Evolutionary conservation across 2,329 filamentous ascomycete species (phyloP).

Genomic region (Penicillium frequentans): DNA sequence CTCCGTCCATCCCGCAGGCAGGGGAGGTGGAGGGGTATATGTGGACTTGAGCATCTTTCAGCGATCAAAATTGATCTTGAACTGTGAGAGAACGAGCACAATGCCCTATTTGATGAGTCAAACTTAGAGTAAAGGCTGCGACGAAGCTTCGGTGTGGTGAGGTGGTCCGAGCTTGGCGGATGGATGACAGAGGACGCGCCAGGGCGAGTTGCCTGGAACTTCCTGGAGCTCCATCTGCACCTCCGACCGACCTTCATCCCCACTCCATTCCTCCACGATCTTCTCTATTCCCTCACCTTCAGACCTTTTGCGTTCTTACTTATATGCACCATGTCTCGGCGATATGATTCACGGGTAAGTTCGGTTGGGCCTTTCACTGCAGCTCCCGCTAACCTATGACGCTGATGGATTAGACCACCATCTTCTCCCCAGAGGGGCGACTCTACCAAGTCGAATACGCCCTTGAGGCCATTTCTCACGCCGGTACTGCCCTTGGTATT

Average conservation of each 20-base stretch:
- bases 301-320: conserved; percentile 10
- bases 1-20: conserved; percentile 86
- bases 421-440: conserved; percentile 98
- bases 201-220: conserved; percentile 41
- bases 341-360: conserved; percentile 94
- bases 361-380: conserved; percentile 19
- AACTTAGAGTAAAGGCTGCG: conserved; percentile 11
- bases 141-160: conserved; percentile 28
- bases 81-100: background rate
- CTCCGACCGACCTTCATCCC: conserved; percentile 22
- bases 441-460: conserved; percentile 99
- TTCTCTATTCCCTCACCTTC: conserved; percentile 11
- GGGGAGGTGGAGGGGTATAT: conserved; percentile 65
- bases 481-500: conserved; percentile 94
- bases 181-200: conserved; percentile 38
- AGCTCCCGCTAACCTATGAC: conserved; percentile 40
- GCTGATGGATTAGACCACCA: conserved; percentile 72
- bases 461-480: conserved; percentile 96
- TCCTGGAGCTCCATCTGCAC: conserved; percentile 34
- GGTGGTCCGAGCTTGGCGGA: conserved; percentile 42
- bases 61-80: background rate
- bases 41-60: conserved; percentile 71
- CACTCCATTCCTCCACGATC: conserved; percentile 18
- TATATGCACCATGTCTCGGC: conserved; percentile 74
- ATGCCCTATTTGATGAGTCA: conserved; percentile 2